Conservation (phyloP, 495 filamentous ascomycete species). For the Aspergillus diversus region DNA sequence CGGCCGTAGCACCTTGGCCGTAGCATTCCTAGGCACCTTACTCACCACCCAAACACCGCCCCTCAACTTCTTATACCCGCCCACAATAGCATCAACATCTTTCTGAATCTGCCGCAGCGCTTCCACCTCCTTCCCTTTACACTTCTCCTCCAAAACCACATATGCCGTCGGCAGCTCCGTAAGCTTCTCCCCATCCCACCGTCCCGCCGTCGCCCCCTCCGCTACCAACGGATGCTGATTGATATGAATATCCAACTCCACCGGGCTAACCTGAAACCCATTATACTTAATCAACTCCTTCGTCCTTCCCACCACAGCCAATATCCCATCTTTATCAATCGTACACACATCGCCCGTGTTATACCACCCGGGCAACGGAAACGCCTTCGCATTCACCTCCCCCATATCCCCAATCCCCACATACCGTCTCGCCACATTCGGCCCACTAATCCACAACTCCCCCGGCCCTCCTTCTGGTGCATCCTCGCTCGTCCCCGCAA, state of each 20-base stretch:
- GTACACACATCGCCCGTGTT: constrained; percentile 12
- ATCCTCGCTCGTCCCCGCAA: constrained; percentile 3
- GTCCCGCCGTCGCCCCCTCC: background rate
- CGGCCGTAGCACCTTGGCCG: background rate
- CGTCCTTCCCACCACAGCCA: constrained; percentile 1
- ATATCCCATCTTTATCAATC: background rate
- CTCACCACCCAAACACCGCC: constrained; percentile 1
- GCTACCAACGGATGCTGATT: constrained; percentile 8
- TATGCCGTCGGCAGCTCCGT: constrained; percentile 7
- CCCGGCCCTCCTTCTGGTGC: constrained; percentile 3
- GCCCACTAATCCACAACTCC: constrained; percentile 9
- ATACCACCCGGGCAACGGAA: constrained; percentile 9
- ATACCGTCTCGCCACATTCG: constrained; percentile 11
- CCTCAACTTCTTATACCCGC: constrained; percentile 10
- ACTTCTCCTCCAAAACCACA: constrained; percentile 5
- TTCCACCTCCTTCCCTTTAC: constrained; percentile 4
- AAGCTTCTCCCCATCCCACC: constrained; percentile 1
- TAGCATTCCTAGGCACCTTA: constrained; percentile 6
- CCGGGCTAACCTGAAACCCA: constrained; percentile 2
- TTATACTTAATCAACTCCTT: constrained; percentile 14
- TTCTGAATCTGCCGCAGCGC: constrained; percentile 3
- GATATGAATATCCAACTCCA: constrained; percentile 10
- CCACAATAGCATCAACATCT: constrained; percentile 7
- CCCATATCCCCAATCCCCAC: constrained; percentile 2
- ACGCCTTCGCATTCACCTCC: constrained; percentile 9